These are phyloP conservation scores for Triticum dicoccoides DNA, from an alignment of 176 grass and related monocot genomes.

Conservation along the genomic window DNA sequence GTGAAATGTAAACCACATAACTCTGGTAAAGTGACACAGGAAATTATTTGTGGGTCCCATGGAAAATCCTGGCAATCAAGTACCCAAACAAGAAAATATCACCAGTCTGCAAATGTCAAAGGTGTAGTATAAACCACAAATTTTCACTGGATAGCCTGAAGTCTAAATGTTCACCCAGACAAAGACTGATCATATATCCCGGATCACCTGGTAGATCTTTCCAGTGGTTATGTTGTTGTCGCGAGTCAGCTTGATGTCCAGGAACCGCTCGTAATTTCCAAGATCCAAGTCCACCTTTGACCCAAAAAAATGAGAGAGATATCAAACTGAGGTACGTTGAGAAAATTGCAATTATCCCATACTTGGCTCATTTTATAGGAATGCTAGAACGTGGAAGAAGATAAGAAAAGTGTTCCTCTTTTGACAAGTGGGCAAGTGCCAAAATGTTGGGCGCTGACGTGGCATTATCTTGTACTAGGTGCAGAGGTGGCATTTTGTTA, in stretches of 20 bases:
- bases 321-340: not conserved
- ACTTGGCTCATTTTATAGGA: not conserved
- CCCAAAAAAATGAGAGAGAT: not conserved
- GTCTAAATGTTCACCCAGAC: not conserved
- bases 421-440: slow-evolving; percentile 26
- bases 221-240: slow-evolving; percentile 99
- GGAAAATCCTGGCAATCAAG: slow-evolving; percentile 30
- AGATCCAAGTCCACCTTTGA: slow-evolving; percentile 95
- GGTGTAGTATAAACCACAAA: slow-evolving; percentile 19
- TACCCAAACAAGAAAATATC: slow-evolving; percentile 29
- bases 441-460: not conserved
- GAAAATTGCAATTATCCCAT: not conserved
- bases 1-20: slow-evolving; percentile 13
- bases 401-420: not conserved
- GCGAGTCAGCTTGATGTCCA: slow-evolving; percentile 94
- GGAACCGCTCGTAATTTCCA: slow-evolving; percentile 97
- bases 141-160: slow-evolving; percentile 14
- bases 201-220: slow-evolving; percentile 91
- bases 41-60: slow-evolving; percentile 48
- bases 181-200: slow-evolving; percentile 26
- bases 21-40: slow-evolving; percentile 15
- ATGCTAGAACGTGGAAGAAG: slow-evolving; percentile 6
- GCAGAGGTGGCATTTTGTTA: slow-evolving; percentile 3
- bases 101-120: slow-evolving; percentile 24
- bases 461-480: not conserved